Conservation (phyloP, 2,329 filamentous ascomycete genomes). For the Colletotrichum ledebouriae region DNA sequence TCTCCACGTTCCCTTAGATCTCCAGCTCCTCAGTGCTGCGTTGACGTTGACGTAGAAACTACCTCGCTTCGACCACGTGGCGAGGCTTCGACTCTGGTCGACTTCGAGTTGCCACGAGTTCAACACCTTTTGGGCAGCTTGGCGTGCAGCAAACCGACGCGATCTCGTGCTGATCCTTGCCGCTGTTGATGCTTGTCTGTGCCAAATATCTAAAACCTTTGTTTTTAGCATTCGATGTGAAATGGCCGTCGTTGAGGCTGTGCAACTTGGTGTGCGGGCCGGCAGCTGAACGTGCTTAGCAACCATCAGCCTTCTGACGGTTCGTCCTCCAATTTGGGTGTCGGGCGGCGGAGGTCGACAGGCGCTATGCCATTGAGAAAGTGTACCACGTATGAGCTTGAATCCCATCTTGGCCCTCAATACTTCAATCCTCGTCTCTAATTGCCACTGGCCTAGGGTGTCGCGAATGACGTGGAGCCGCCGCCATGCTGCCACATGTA, state of each 20-base stretch:
- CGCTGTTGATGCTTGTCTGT: constrained; percentile 6
- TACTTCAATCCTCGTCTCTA: constrained; percentile 21
- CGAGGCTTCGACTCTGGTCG: constrained; percentile 2
- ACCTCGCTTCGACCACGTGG: constrained; percentile 30
- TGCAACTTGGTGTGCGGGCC: not conserved
- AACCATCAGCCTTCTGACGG: not conserved
- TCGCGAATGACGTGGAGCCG: constrained; percentile 4
- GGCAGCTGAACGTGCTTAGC: not conserved
- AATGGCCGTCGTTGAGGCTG: not conserved
- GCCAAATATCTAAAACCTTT: constrained; percentile 34
- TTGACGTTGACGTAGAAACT: constrained; percentile 26
- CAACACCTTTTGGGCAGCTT: constrained; percentile 14
- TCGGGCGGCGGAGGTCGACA: constrained; percentile 18
- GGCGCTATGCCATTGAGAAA: constrained; percentile 27
- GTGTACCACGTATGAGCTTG: constrained; percentile 15
- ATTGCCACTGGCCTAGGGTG: constrained; percentile 27
- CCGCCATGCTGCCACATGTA: constrained; percentile 6
- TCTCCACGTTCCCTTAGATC: constrained; percentile 26
- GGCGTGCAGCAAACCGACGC: constrained; percentile 23
- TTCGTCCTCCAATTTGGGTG: not conserved
- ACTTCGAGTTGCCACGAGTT: constrained; percentile 24
- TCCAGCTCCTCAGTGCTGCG: constrained; percentile 21
- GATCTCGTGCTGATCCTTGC: constrained; percentile 17
- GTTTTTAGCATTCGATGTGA: constrained; percentile 30
- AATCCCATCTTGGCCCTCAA: constrained; percentile 28